Evolutionary conservation across 768 basidiomycete genomes (phyloP).

Genomic region (Trichaptum fuscoviolaceum): DNA sequence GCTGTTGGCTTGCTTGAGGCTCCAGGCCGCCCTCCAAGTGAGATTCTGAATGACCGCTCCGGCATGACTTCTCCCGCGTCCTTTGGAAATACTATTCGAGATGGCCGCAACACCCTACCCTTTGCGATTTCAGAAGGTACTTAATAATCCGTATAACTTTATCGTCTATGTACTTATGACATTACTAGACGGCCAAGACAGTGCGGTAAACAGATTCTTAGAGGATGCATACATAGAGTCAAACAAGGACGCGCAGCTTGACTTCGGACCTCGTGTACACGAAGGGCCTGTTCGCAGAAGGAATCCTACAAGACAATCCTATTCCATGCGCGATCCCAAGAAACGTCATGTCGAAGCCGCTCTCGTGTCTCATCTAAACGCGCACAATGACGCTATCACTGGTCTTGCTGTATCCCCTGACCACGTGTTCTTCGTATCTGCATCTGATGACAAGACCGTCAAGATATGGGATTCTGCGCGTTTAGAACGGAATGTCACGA

Average conservation of each 20-base stretch:
- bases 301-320: constrained; percentile 63
- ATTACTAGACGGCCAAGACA: constrained; percentile 72
- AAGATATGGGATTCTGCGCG: constrained; percentile 91
- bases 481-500: constrained; percentile 91
- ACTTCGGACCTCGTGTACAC: constrained; percentile 87
- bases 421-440: constrained; percentile 90
- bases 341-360: constrained; percentile 65
- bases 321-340: constrained; percentile 58
- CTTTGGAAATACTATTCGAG: constrained; percentile 49
- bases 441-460: constrained; percentile 90
- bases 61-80: constrained; percentile 76
- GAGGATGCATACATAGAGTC: constrained; percentile 89
- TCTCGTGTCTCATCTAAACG: constrained; percentile 77
- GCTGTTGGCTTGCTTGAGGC: constrained; percentile 80
- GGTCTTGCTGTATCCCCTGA: constrained; percentile 87
- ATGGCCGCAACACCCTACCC: constrained; percentile 41
- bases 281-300: constrained; percentile 78
- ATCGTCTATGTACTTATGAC: constrained; percentile 7
- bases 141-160: constrained; percentile 15
- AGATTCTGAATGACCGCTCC: constrained; percentile 65
- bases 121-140: constrained; percentile 58
- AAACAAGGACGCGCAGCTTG: constrained; percentile 76
- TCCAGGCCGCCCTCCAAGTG: constrained; percentile 59
- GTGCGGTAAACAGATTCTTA: constrained; percentile 72
- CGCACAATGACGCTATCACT: constrained; percentile 77